Conservation (phyloP, 768 basidiomycete genomes). For the Kwoniella bestiolae region DNA sequence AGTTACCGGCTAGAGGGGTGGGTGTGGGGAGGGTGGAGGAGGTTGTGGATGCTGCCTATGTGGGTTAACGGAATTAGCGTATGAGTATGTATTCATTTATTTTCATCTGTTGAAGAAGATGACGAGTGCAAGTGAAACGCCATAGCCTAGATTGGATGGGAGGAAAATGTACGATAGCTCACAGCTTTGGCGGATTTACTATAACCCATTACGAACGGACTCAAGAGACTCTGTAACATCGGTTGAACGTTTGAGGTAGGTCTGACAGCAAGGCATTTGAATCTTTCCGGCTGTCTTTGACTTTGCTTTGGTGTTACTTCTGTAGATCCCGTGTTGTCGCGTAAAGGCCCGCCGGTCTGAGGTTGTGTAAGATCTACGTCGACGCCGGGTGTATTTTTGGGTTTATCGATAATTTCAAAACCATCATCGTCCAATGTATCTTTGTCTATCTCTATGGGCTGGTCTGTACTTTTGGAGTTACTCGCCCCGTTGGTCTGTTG, state of each 20-base stretch:
- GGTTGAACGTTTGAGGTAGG: conserved; percentile 36
- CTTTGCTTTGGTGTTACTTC: not conserved
- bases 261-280: conserved; percentile 33
- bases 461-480: not conserved
- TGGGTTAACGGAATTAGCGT: not conserved
- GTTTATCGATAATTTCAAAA: conserved; percentile 35
- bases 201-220: conserved; percentile 48
- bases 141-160: conserved; percentile 2
- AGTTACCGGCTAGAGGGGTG: conserved; percentile 42
- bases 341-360: too few species aligned
- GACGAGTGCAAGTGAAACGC: too few species aligned
- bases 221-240: conserved; percentile 43
- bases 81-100: not conserved
- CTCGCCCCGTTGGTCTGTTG: not conserved
- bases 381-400: not conserved
- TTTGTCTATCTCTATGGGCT: conserved; percentile 18
- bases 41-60: conserved; percentile 41
- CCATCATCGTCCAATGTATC: conserved; percentile 31
- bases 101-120: too few species aligned
- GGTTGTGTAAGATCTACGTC: too few species aligned
- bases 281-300: conserved; percentile 8
- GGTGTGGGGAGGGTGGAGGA: conserved; percentile 30
- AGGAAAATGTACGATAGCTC: conserved; percentile 12
- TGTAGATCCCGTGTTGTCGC: too few species aligned
- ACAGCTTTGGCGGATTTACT: conserved; percentile 48